A percentile compares a stretch with the other conserved stretches of the same genome.
Conservation (phyloP, 2,329 filamentous ascomycete species). For the Alternaria triticimaculans region DNA sequence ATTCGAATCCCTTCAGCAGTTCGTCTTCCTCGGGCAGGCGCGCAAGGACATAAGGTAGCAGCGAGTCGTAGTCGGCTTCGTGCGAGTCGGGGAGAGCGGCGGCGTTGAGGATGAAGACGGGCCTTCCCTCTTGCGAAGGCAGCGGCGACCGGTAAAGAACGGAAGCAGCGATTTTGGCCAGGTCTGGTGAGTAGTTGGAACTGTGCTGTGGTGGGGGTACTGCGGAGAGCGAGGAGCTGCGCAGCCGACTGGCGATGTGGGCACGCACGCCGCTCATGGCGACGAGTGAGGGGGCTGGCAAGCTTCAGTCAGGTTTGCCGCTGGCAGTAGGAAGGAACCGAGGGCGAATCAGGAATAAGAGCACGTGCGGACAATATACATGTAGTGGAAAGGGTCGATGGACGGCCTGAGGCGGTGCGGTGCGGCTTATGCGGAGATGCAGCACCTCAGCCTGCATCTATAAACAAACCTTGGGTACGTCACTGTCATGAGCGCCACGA, state of each 20-base stretch:
- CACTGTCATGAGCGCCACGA: conserved; percentile 13
- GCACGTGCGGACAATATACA: conserved; percentile 18
- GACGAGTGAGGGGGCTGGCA: conserved; percentile 4
- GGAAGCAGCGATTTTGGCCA: conserved; percentile 59
- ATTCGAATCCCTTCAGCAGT: conserved; percentile 59
- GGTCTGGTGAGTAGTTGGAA: conserved; percentile 55
- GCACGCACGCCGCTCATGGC: conserved; percentile 49
- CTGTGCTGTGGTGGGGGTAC: conserved; percentile 55
- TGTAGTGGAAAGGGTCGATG: neutral
- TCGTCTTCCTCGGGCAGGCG: conserved; percentile 63
- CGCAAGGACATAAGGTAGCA: conserved; percentile 63
- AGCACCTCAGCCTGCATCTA: conserved; percentile 7
- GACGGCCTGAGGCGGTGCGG: conserved; percentile 14
- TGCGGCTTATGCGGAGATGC: conserved; percentile 8
- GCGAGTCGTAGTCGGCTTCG: conserved; percentile 61
- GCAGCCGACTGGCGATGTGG: conserved; percentile 47
- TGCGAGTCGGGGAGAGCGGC: conserved; percentile 63
- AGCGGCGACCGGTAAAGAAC: conserved; percentile 63
- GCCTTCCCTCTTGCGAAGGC: conserved; percentile 57
- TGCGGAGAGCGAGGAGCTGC: conserved; percentile 55
- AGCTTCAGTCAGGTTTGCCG: neutral
- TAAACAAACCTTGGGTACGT: conserved; percentile 25
- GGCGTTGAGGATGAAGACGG: conserved; percentile 62
- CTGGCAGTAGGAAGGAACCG: neutral
- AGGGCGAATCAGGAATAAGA: conserved; percentile 6